phyloP scores from a whole-genome alignment of 2,329 filamentous ascomycete genomes.

The Calcarisporium arbuscula region DNA sequence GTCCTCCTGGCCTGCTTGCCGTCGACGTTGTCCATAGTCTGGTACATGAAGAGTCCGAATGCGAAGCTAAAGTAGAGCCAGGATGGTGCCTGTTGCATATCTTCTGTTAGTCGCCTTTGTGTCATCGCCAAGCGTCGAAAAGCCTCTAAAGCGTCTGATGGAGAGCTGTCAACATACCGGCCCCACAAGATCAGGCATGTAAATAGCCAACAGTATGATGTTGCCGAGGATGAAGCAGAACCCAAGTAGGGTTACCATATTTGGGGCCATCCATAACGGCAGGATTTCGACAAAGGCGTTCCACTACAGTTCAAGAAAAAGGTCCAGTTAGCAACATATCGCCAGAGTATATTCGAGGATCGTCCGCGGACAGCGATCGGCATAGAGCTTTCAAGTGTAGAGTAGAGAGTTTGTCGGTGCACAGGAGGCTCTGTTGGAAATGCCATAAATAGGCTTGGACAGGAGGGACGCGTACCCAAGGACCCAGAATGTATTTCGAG shows the following conservation, averaged over 20 bases:
- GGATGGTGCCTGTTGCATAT: slow-evolving; percentile 60
- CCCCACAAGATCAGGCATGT: slow-evolving; percentile 84
- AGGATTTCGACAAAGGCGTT: slow-evolving; percentile 89
- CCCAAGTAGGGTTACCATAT: slow-evolving; percentile 92
- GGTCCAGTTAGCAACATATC: slow-evolving; percentile 12
- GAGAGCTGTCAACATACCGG: slow-evolving; percentile 54
- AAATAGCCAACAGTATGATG: slow-evolving; percentile 65
- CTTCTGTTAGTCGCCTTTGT: too few relatives aligned
- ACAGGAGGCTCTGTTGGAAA: too few relatives aligned
- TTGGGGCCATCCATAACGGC: slow-evolving; percentile 93
- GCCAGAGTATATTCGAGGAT: too few relatives aligned
- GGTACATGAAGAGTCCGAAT: slow-evolving; percentile 95
- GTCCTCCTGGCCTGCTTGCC: slow-evolving; percentile 95
- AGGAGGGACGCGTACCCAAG: slow-evolving; percentile 64
- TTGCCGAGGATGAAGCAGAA: slow-evolving; percentile 93
- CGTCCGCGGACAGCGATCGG: too few relatives aligned
- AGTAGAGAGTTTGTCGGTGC: too few relatives aligned
- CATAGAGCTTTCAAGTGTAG: too few relatives aligned
- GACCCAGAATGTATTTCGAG: slow-evolving; percentile 87
- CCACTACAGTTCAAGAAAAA: slow-evolving; percentile 77
- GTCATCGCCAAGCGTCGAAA: too few relatives aligned
- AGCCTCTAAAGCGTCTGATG: too few relatives aligned
- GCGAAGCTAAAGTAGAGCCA: slow-evolving; percentile 98
- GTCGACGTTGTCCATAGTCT: slow-evolving; percentile 98
- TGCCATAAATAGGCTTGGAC: not conserved